Base-by-base conservation (phyloP, 2,329 filamentous ascomycete genomes). In the Beauveria scarabaeidicola region DNA sequence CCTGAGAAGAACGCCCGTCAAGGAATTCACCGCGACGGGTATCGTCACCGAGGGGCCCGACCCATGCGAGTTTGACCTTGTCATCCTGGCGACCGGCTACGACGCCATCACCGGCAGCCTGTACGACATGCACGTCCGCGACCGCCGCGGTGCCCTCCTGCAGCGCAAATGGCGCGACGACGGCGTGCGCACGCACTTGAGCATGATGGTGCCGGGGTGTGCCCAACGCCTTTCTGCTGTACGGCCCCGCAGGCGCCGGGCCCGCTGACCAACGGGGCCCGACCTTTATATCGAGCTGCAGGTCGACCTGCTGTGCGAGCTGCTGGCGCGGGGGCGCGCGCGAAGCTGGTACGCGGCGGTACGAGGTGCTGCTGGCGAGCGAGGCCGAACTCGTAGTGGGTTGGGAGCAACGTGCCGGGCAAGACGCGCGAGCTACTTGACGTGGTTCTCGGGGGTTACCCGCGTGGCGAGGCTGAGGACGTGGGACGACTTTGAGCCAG, bases 181-280 rank as follows among this genome's bases (percentile, higher is more conserved):
- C 7, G 64, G 64, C 15, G 60, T 67, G 21, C 17, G 50, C 46
- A 67, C 65, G 4, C 62, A 64, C 25, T 57, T 67, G 8, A 65
- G 66, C 25, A 66, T 67, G 61, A 64, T 67, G 65, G 38, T 62
- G 1, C 55, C 64, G 1, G 63, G 63, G 59, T 5, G 50, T 59
- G 15, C 67, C 67, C 1, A 68, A 66, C 7, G 63, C 63, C 17
- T 67, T 67, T 27, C 47, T 68, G 44, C 25, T 68, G 9, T 68
- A 68, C 32, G 67, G 67, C 1, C 67, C 67, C 66, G 2, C 66
- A 67, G 61, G 62, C 62, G 11, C 64, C 65, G 0, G 65, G 64
- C 0, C 56, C 62, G 9, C 60, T 63, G 19, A 52, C 62, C 10
- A 66, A 67, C 23, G 63, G 61, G 63, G 61, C 5, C 66, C 65